Conservation (phyloP, 257 asterid species). For the Coffea canephora region DNA sequence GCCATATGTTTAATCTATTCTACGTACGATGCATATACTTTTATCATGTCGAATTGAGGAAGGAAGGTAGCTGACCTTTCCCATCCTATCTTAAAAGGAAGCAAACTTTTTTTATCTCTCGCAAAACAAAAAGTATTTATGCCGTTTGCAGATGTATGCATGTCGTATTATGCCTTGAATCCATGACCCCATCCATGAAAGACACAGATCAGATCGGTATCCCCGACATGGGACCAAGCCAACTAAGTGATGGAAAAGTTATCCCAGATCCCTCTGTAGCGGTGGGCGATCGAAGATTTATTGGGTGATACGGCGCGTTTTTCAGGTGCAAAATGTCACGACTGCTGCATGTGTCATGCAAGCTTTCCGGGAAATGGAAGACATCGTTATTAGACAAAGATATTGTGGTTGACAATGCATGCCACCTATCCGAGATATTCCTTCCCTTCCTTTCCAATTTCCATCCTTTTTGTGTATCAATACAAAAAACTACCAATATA, state of each 20-base stretch:
- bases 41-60: neutral
- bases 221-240: slow-evolving; percentile 2
- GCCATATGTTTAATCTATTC: neutral
- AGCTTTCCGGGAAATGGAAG: slow-evolving; percentile 12
- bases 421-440: neutral
- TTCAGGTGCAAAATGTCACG: neutral
- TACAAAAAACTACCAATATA: too few relatives aligned
- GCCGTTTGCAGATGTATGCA: neutral
- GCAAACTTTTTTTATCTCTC: neutral
- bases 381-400: slow-evolving; percentile 17
- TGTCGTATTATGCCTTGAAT: neutral
- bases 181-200: neutral
- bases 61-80: neutral
- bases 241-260: slow-evolving; percentile 6
- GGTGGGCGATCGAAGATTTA: neutral
- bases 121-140: too few relatives aligned
- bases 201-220: neutral
- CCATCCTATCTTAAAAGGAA: neutral
- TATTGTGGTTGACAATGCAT: slow-evolving; percentile 12
- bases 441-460: neutral
- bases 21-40: neutral
- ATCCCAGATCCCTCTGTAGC: too few relatives aligned
- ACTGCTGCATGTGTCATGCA: neutral
- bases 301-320: neutral
- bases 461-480: too few relatives aligned